Evolutionary conservation across 306 rosid species (phyloP).

Genomic region (Dalbergia cochinchinensis): DNA sequence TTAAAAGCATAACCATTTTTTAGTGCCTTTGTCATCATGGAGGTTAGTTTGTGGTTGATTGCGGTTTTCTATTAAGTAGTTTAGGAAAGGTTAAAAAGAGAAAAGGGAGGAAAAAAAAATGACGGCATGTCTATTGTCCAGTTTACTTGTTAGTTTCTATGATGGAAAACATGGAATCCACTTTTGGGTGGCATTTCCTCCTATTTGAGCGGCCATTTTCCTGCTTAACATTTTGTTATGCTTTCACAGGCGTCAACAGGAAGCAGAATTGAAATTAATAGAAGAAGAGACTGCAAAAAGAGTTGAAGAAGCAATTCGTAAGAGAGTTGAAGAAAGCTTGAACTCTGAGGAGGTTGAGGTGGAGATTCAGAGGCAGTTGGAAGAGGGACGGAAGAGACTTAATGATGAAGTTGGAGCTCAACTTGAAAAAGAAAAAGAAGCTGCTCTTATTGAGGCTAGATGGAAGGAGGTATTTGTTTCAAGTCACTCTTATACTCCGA

Average conservation of each 20-base stretch:
- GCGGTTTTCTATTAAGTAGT: constrained; percentile 55
- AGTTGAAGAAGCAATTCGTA: constrained; percentile 75
- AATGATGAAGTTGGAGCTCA: constrained; percentile 70
- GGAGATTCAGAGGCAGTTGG: constrained; percentile 72
- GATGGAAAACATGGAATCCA: constrained; percentile 45
- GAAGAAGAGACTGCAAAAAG: constrained; percentile 89
- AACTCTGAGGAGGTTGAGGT: constrained; percentile 64
- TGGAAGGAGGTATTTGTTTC: constrained; percentile 66
- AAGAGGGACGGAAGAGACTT: constrained; percentile 77
- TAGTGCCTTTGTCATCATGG: constrained; percentile 75
- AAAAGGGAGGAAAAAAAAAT: constrained; percentile 33
- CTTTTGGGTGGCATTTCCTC: constrained; percentile 41
- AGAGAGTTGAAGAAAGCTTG: constrained; percentile 76
- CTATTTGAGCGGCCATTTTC: constrained; percentile 51
- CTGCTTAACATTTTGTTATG: constrained; percentile 53
- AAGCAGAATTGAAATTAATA: constrained; percentile 70
- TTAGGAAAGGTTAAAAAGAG: constrained; percentile 45
- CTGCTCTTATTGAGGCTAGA: constrained; percentile 77
- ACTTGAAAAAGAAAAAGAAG: constrained; percentile 80
- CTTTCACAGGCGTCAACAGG: constrained; percentile 73
- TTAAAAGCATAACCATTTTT: constrained; percentile 87
- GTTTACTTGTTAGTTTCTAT: constrained; percentile 41
- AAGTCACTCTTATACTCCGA: constrained; percentile 5
- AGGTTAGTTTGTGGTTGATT: constrained; percentile 87
- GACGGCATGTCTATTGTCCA: constrained; percentile 44